phyloP scores from a whole-genome alignment of 345 rosid genomes.

The Rhizophora mangle region DNA sequence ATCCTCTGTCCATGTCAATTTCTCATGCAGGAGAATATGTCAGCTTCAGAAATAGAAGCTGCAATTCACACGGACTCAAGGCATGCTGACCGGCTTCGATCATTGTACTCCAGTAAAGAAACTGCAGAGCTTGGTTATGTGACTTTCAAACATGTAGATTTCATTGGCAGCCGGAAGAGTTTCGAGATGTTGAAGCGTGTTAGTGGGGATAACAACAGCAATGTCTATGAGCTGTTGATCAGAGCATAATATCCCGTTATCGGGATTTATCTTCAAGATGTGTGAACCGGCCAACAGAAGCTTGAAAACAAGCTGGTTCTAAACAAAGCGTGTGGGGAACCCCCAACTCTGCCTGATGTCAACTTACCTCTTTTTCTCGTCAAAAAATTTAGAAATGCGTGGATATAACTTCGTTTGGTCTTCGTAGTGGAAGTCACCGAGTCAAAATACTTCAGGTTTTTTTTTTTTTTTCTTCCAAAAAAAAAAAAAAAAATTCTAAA shows the following conservation, averaged over 20 bases:
- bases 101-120: constrained; percentile 60
- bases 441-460: too few species aligned
- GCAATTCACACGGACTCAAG: constrained; percentile 90
- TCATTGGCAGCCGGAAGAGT: constrained; percentile 71
- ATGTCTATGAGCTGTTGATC: constrained; percentile 62
- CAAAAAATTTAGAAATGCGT: too few species aligned
- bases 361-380: too few species aligned
- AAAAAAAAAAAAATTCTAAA: too few species aligned
- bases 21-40: constrained; percentile 67
- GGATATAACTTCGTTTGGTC: too few species aligned
- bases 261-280: too few species aligned
- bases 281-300: too few species aligned
- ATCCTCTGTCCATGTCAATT: background rate
- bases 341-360: too few species aligned
- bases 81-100: constrained; percentile 78
- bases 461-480: too few species aligned
- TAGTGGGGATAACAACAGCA: constrained; percentile 69
- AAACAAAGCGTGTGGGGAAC: too few species aligned
- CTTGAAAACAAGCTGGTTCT: too few species aligned
- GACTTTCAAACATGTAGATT: constrained; percentile 61
- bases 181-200: constrained; percentile 90
- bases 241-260: background rate
- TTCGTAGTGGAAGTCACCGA: too few species aligned
- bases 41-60: constrained; percentile 54
- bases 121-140: constrained; percentile 39